Evolutionary conservation across 169 alveolate genomes (phyloP), one percentile per base, ranked within the genome.

Genomic region (Plasmodium fragile): DNA sequence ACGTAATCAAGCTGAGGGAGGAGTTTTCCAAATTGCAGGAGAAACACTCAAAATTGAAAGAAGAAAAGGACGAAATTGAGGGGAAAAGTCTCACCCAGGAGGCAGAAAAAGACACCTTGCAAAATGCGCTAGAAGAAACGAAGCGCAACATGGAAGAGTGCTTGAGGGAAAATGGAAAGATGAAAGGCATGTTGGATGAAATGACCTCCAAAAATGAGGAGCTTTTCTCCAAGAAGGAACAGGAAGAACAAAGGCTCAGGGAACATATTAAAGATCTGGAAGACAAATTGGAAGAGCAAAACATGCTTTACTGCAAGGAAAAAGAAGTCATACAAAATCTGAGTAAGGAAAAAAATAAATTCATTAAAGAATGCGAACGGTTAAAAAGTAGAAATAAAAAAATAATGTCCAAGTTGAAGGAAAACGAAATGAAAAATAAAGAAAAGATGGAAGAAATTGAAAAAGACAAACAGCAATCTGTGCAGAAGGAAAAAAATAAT

Each of bases 341-440:
- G 45, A 87, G 13, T 43, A 32, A 87, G 41, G 93, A 71, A 32
- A 87, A 87, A 87, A 78, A 87, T 36, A 75, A 87, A 30, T 55
- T 87, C 45, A 77, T 87, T 65, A 77, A 87, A 77, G 93, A 87
- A 79, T 87, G 72, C 80, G 89, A 78, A 25, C 39, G 69, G 81
- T 59, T 87, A n/a, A 87, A 87, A 77, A 77, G 45, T 77, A 87
- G 80, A 49, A 77, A 87, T 52, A 87, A 87, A 87, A 87, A 87
- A 87, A 77, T 87, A 30, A 55, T 59, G n/a, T 34, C 85, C 43
- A 75, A 78, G 70, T 41, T 87, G 75, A 87, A 87, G 70, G 93
- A 87, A 55, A 78, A 77, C 3, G 32, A 87, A 77, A 39, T 59
- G 10, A 77, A 53, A 53, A 34, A 41, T 39, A 32, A 87, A 77